Percentiles rank a stretch among this genome's conserved stretches.
Evolutionary conservation across 306 rosid genomes (phyloP).

Genomic region (Pterocarpus santalinus): DNA sequence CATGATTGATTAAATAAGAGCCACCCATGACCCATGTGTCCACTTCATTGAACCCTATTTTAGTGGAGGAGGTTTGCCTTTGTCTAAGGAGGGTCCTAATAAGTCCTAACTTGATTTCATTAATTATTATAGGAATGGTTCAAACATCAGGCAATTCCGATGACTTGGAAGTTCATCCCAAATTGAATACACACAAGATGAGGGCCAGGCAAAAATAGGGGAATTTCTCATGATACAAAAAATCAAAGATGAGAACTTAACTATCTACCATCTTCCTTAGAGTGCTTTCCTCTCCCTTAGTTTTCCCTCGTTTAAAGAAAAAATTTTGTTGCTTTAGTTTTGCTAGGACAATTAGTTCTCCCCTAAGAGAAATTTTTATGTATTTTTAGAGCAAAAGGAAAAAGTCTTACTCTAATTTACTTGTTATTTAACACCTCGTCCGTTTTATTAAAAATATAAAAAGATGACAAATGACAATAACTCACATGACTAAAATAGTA

Average conservation of each 20-base stretch:
- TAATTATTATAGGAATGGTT: neutral
- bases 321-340: neutral
- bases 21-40: constrained; percentile 36
- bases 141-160: neutral
- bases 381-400: too few species aligned
- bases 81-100: constrained; percentile 28
- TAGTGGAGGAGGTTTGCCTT: constrained; percentile 37
- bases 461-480: too few species aligned
- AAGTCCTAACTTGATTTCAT: constrained; percentile 19
- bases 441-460: too few species aligned
- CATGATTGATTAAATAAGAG: constrained; percentile 18
- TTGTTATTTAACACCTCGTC: too few species aligned
- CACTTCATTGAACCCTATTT: constrained; percentile 13
- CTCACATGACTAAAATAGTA: too few species aligned
- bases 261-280: neutral
- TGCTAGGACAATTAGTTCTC: neutral
- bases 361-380: too few species aligned
- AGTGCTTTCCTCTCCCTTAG: neutral
- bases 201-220: neutral
- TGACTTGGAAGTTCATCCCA: neutral
- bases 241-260: neutral
- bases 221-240: neutral
- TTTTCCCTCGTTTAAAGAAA: neutral
- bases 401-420: too few species aligned
- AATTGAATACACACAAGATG: neutral